These are phyloP conservation scores for Debaryomycetaceae sp. DNA, from an alignment of 1,139 yeast genomes.

Conservation along the genomic window DNA sequence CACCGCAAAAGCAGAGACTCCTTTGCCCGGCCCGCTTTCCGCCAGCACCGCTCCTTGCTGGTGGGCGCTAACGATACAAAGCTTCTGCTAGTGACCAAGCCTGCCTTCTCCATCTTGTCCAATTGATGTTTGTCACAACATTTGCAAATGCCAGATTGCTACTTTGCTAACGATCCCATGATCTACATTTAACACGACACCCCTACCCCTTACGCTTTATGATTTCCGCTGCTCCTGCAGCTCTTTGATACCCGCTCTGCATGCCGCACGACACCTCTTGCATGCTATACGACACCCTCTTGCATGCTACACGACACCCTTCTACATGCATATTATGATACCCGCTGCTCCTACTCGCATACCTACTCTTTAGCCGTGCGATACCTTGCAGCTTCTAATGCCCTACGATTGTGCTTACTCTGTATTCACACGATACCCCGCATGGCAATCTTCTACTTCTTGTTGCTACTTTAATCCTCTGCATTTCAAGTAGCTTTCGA, in stretches of 20 bases:
- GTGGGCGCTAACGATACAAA: slow-evolving; percentile 32
- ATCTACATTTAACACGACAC: too few relatives aligned
- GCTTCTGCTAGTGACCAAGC: slow-evolving; percentile 22
- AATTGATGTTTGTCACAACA: neutral
- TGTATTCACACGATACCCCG: too few relatives aligned
- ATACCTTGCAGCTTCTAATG: too few relatives aligned
- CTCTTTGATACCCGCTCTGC: neutral
- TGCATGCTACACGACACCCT: too few relatives aligned
- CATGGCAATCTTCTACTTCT: neutral
- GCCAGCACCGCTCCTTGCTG: slow-evolving; percentile 26
- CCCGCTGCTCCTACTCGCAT: too few relatives aligned
- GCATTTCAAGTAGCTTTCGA: neutral
- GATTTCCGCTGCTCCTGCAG: neutral
- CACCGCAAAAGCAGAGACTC: slow-evolving; percentile 1
- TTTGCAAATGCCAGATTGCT: neutral
- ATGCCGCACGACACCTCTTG: too few relatives aligned
- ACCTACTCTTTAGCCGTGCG: too few relatives aligned
- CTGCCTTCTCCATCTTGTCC: slow-evolving; percentile 12
- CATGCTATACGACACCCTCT: too few relatives aligned
- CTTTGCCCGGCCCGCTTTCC: slow-evolving; percentile 8
- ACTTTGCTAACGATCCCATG: neutral
- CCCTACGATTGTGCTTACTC: too few relatives aligned
- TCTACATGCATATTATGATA: too few relatives aligned
- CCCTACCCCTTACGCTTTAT: neutral
- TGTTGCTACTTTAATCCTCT: neutral